Conservation (phyloP, 1,284 basidiomycete genomes). For the Moesziomyces sp. region DNA sequence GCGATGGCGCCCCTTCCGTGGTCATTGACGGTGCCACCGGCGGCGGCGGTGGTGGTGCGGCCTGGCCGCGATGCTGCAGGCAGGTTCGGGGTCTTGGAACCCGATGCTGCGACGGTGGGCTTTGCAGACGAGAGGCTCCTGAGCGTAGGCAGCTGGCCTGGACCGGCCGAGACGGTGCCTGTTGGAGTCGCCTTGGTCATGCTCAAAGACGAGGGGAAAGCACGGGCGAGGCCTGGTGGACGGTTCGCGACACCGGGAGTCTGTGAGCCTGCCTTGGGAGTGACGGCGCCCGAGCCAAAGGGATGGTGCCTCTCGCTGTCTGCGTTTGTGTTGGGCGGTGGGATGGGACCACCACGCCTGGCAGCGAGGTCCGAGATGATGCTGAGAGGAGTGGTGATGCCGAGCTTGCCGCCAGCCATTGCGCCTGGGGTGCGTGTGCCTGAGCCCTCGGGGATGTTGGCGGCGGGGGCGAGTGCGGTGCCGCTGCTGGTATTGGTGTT, state of each 20-base stretch:
- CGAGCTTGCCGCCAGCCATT: constrained; percentile 49
- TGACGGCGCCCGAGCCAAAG: constrained; percentile 62
- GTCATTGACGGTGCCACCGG: constrained; percentile 49
- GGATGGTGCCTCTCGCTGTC: constrained; percentile 59
- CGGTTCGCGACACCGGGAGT: constrained; percentile 50
- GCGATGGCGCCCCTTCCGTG: constrained; percentile 49
- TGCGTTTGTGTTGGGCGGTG: constrained; percentile 23
- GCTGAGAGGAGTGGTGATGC: constrained; percentile 59
- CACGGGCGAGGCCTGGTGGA: constrained; percentile 27
- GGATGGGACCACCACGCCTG: constrained; percentile 50
- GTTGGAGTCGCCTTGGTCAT: constrained; percentile 43
- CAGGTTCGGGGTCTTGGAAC: constrained; percentile 26
- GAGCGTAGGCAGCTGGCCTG: constrained; percentile 35
- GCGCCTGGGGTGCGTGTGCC: constrained; percentile 55
- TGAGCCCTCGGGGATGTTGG: constrained; percentile 29
- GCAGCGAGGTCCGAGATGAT: constrained; percentile 67
- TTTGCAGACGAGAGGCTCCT: constrained; percentile 27
- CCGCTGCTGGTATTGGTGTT: constrained; percentile 41
- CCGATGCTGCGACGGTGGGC: constrained; percentile 4
- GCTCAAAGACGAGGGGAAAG: constrained; percentile 46
- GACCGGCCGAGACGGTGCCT: constrained; percentile 24
- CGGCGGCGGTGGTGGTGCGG: constrained; percentile 39
- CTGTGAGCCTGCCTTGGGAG: constrained; percentile 53
- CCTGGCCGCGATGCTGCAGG: constrained; percentile 8
- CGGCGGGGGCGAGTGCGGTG: constrained; percentile 27